Evolutionary conservation across 441 rosid genomes (phyloP), one percentile per base, ranked within the genome.

Genomic region (Bruguiera hainesii): DNA sequence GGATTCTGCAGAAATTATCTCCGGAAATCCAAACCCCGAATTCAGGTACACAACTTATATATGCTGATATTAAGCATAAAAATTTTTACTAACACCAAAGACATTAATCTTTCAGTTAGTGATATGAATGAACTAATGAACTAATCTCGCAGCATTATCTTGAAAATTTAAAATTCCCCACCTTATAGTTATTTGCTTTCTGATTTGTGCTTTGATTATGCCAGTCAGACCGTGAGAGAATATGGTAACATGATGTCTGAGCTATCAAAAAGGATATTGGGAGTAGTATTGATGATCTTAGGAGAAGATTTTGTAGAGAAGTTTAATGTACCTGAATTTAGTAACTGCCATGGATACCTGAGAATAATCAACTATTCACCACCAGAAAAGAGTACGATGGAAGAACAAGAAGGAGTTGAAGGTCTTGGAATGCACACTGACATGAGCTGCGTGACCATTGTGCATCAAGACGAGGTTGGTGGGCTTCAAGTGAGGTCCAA

Each of bases 381-480:
- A 46, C 82, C 85, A 1, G 69, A 66, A 8, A 55, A 55, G 28
- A 56, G 19, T 2, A 61, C 63, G 18, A 65, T 55, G 4, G 23
- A 80, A 28, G 74, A 75, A 66, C 73, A 58, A 4, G 23, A 80
- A 28, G 74, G 74, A 66, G 75, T 82, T 6, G 92, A 83, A 79
- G 87, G 92, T 48, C 80, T 85, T 0, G 91, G 89, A 56, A 84
- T 82, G 85, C 90, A 86, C 75, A 83, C 89, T 0, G 91, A 89
- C 71, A 89, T 88, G 88, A 88, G 88, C 62, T 88, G 89, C 28
- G 75, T 85, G 58, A 85, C 95, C 7, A 80, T 87, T 33, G 85
- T 87, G 25, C 76, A 76, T 61, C 92, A 89, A 61, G 86, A 89
- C 18, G 82, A 83, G 56, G 77, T 74, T 21, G 91, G 88, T 5